Conservation (phyloP, 139 green algal genomes). For the Pseudopediastrum boryanum region DNA sequence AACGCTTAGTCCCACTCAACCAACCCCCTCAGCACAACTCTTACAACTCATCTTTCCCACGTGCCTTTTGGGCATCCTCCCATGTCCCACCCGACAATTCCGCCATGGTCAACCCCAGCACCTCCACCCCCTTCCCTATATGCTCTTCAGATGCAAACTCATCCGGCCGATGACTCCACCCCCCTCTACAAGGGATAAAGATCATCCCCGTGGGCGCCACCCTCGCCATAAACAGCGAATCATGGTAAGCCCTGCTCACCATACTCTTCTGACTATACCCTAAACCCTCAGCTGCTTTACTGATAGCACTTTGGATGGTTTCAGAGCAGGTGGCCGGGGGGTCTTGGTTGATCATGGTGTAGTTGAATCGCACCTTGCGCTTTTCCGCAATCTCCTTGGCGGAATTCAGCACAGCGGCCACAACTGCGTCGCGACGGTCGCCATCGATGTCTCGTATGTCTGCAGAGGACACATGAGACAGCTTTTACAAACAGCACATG, state of each 20-base stretch:
- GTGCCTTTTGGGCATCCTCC: too few species aligned
- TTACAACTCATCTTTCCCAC: too few species aligned
- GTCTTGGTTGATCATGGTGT: slow-evolving; percentile 85
- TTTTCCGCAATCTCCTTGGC: slow-evolving; percentile 68
- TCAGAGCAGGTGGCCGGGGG: slow-evolving; percentile 76
- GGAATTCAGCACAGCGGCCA: slow-evolving; percentile 54
- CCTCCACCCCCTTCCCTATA: slow-evolving; percentile 70
- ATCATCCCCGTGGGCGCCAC: slow-evolving; percentile 93
- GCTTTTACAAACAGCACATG: neutral
- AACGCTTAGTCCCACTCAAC: too few species aligned
- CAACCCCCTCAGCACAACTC: too few species aligned
- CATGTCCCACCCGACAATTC: slow-evolving; percentile 41
- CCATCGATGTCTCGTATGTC: slow-evolving; percentile 90
- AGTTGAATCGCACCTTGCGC: slow-evolving; percentile 48
- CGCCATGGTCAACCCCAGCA: slow-evolving; percentile 73
- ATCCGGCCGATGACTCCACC: slow-evolving; percentile 89
- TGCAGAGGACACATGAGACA: neutral
- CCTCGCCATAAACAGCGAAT: slow-evolving; percentile 95
- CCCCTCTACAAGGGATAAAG: slow-evolving; percentile 93
- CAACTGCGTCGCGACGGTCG: slow-evolving; percentile 68
- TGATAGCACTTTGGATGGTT: slow-evolving; percentile 67
- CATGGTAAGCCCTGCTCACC: slow-evolving; percentile 95
- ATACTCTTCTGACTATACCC: slow-evolving; percentile 70
- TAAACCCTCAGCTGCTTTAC: slow-evolving; percentile 59
- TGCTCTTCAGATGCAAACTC: slow-evolving; percentile 77